Percentiles rank a stretch among this genome's conserved stretches.
Conservation (phyloP, 805 yeast genomes). For the Jamesozyma spencerorum region DNA sequence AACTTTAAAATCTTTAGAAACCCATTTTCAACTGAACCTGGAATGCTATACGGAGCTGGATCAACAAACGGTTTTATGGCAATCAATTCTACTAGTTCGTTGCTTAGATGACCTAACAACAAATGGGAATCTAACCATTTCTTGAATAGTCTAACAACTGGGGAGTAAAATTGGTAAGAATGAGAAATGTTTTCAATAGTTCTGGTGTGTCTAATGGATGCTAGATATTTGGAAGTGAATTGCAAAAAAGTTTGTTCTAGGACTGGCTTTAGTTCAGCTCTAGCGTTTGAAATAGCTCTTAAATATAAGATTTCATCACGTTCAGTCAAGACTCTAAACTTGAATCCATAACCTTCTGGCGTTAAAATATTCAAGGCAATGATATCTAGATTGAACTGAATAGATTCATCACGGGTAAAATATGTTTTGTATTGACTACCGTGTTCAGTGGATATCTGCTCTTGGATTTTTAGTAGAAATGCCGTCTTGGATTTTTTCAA, state of each 20-base stretch:
- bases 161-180: slow-evolving; percentile 62
- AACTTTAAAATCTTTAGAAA: slow-evolving; percentile 65
- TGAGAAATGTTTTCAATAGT: slow-evolving; percentile 62
- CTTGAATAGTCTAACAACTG: slow-evolving; percentile 78
- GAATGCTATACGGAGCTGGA: slow-evolving; percentile 74
- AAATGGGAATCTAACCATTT: slow-evolving; percentile 83
- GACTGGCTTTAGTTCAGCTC: slow-evolving; percentile 48
- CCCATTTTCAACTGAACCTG: slow-evolving; percentile 72
- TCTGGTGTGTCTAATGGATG: slow-evolving; percentile 71
- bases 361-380: slow-evolving; percentile 57
- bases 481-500: slow-evolving; percentile 90
- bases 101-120: slow-evolving; percentile 59
- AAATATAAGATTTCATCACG: slow-evolving; percentile 69
- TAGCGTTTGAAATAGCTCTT: slow-evolving; percentile 60
- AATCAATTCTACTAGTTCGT: slow-evolving; percentile 73
- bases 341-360: slow-evolving; percentile 87
- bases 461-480: slow-evolving; percentile 63
- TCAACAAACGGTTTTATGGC: slow-evolving; percentile 81
- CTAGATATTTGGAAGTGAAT: slow-evolving; percentile 55
- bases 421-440: slow-evolving; percentile 48
- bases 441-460: slow-evolving; percentile 35
- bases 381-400: slow-evolving; percentile 57
- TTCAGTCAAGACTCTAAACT: slow-evolving; percentile 67
- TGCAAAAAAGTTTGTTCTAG: slow-evolving; percentile 54
- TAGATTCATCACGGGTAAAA: slow-evolving; percentile 55